Evolutionary conservation across 805 yeast genomes (phyloP), one percentile per base, ranked within the genome.

Genomic region (Blastobotrys mokoenaii): DNA sequence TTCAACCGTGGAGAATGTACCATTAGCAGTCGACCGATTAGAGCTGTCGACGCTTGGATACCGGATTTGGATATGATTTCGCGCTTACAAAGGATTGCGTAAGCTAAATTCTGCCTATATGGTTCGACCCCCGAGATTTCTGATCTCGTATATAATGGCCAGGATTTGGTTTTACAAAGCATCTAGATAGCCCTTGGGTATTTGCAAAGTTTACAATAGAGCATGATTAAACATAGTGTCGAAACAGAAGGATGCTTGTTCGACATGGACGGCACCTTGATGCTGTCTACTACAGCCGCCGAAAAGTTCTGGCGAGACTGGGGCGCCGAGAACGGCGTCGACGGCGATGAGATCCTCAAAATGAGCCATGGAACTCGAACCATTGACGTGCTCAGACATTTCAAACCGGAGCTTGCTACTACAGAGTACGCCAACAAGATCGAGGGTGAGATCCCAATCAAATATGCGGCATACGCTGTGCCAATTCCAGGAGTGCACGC

Each of bases 241-340:
- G 51, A 61, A 41, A 65, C 71, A 41, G 63, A 71, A 54, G 77
- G 77, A 33, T 68, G 74, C 52, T 74, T 84, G 51, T 86, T 86
- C 65, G 95, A 86, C 67, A 79, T 88, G 44, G 95, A 86, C 62
- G 95, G 95, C 44, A 86, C 95, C 25, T 70, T 86, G 59, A 86
- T 86, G 61, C 79, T 82, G 63, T 83, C 94, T 35, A 85, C 89
- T 48, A 79, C 78, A 45, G 86, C 93, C 47, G 84, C 85, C 51
- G 86, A 84, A 58, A 82, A 79, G 58, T 79, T 84, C 69, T 86
- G 95, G 95, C 76, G 75, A 57, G 81, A 78, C 48, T 74, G 83
- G 59, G 84, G 83, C 53, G 70, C 71, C 57, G 72, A 82, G 65
- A 78, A 86, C 50, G 76, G 74, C 59, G 79, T 82, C 46, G 77